A percentile compares a stretch with the other conserved stretches of the same genome.
phyloP scores from a whole-genome alignment of 2,329 filamentous ascomycete species.

The Chlorencoelia australis region DNA sequence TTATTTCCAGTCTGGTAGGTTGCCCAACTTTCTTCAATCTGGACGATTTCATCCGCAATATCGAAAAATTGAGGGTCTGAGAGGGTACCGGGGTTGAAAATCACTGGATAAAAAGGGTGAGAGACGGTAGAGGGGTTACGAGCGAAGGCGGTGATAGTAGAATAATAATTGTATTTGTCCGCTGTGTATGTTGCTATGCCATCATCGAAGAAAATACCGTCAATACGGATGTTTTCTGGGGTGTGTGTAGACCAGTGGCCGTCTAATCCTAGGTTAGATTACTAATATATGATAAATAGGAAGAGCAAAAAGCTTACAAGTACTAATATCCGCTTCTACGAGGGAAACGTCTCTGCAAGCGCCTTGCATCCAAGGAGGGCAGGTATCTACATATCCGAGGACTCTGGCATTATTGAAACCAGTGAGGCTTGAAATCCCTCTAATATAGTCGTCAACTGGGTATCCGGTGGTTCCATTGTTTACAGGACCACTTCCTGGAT shows the following conservation, averaged over 20 bases:
- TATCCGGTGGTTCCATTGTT: not conserved
- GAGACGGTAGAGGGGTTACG: not conserved
- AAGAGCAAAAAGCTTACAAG: not conserved
- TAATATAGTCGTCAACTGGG: not conserved
- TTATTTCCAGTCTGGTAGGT: not conserved
- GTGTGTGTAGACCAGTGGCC: constrained; percentile 6
- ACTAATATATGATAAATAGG: too few relatives aligned
- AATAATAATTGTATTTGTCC: not conserved
- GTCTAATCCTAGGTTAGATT: not conserved
- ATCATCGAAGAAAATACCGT: constrained; percentile 6
- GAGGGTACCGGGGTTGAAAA: constrained; percentile 3
- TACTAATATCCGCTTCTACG: constrained; percentile 1
- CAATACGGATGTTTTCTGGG: not conserved
- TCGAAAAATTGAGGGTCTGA: not conserved
- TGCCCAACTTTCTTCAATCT: constrained; percentile 1
- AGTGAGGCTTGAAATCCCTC: not conserved
- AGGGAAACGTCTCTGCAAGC: too few relatives aligned
- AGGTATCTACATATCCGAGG: constrained; percentile 5
- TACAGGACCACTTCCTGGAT: constrained; percentile 1
- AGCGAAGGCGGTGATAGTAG: not conserved
- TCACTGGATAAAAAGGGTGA: constrained; percentile 1
- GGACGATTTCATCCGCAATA: constrained; percentile 2
- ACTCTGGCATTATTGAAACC: constrained; percentile 2
- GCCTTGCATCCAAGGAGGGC: constrained; percentile 1
- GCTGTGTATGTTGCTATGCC: not conserved